Evolutionary conservation across 345 rosid genomes (phyloP).

Genomic region (Excoecaria cochinchinensis): DNA sequence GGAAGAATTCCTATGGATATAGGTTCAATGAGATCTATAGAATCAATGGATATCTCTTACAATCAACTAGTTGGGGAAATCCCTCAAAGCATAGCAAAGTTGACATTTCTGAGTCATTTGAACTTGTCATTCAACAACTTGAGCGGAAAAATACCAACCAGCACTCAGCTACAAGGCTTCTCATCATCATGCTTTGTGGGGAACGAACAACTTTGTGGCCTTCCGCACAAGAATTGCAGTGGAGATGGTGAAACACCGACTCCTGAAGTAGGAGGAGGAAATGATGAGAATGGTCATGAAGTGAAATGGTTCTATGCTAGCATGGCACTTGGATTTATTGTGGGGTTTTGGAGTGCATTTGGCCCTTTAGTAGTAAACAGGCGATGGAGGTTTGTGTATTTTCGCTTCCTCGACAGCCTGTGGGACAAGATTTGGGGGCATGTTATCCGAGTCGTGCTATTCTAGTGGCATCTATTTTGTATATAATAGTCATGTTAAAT

Average conservation of each 20-base stretch:
- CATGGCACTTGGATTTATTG: neutral
- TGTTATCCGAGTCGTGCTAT: neutral
- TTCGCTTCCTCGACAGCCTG: neutral
- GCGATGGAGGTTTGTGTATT: neutral
- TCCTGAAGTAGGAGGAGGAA: neutral
- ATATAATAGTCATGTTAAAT: too few species aligned
- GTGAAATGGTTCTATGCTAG: neutral
- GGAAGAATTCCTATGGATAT: conserved; percentile 25
- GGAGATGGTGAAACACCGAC: neutral
- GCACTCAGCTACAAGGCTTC: neutral
- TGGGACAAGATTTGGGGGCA: neutral
- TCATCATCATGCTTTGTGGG: neutral
- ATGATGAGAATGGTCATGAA: too few species aligned
- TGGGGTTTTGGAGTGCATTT: neutral
- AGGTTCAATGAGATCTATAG: conserved; percentile 21
- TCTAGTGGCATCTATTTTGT: neutral
- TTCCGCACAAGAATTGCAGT: neutral
- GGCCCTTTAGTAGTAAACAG: neutral
- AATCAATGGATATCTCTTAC: conserved; percentile 24
- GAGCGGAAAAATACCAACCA: neutral
- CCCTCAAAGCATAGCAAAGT: neutral
- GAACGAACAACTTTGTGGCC: neutral
- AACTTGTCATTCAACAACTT: conserved; percentile 1
- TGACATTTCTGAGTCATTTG: neutral
- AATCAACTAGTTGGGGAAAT: conserved; percentile 14